phyloP scores from a whole-genome alignment of 805 yeast species.

The Yueomyces sinensis region DNA sequence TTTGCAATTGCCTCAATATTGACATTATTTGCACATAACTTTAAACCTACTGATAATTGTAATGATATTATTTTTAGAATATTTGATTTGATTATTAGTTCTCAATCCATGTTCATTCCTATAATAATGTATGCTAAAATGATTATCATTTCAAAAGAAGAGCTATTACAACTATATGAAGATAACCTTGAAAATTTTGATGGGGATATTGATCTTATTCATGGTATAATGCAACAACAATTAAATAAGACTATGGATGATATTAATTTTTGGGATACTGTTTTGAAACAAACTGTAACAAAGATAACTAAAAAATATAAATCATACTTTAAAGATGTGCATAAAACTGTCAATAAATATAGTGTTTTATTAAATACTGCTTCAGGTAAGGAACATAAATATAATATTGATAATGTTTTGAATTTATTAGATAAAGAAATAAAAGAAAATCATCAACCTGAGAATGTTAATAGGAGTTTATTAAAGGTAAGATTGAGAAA shows the following conservation, averaged over 20 bases:
- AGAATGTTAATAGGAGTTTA: no score
- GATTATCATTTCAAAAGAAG: conserved; percentile 32
- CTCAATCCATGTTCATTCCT: conserved; percentile 39
- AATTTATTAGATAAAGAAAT: conserved; percentile 9
- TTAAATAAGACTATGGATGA: conserved; percentile 11
- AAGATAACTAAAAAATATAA: conserved; percentile 1
- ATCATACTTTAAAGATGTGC: conserved; percentile 1
- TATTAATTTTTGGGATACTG: conserved; percentile 9
- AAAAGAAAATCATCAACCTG: conserved; percentile 5
- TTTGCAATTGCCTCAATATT: conserved; percentile 68
- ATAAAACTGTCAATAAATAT: conserved; percentile 10
- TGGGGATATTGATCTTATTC: conserved; percentile 22
- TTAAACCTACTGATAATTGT: conserved; percentile 24
- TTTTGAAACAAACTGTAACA: conserved; percentile 5
- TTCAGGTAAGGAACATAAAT: conserved; percentile 3
- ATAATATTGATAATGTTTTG: conserved; percentile 2
- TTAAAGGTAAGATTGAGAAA: no score
- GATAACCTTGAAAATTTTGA: conserved; percentile 14
- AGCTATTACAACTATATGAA: conserved; percentile 25
- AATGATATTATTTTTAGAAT: conserved; percentile 34
- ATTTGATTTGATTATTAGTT: conserved; percentile 57
- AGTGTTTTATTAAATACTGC: conserved; percentile 21
- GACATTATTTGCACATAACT: conserved; percentile 69
- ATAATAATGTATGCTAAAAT: conserved; percentile 51
- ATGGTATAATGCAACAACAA: conserved; percentile 31